A percentile compares a stretch with the other conserved stretches of the same genome.
phyloP scores from a whole-genome alignment of 768 basidiomycete genomes.

The Leucocoprinus sp. region DNA sequence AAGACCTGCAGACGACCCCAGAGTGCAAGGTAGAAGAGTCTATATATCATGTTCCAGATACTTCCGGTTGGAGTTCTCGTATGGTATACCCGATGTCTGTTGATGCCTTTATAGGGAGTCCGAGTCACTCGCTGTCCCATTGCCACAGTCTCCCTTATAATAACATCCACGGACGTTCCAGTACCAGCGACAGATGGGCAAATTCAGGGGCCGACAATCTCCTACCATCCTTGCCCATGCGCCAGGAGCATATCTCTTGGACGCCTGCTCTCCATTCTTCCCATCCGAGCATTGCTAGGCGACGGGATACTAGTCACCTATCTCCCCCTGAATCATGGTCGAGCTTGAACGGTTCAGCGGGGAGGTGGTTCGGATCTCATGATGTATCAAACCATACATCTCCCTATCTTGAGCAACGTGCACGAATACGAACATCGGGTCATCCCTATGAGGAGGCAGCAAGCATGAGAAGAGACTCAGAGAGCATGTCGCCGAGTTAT shows the following conservation, averaged over 20 bases:
- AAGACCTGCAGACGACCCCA: conserved; percentile 35
- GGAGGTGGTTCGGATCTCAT: conserved; percentile 10
- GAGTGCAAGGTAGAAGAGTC: conserved; percentile 44
- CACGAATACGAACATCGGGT: conserved; percentile 25
- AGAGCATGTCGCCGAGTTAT: conserved; percentile 18
- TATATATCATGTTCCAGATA: conserved; percentile 31
- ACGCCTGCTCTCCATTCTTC: conserved; percentile 5
- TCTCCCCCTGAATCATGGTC: conserved; percentile 7
- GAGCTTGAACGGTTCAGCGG: neutral
- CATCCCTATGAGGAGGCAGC: conserved; percentile 28
- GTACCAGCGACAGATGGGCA: conserved; percentile 14
- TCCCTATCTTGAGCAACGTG: conserved; percentile 25
- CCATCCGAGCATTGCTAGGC: conserved; percentile 7
- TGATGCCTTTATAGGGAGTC: conserved; percentile 26
- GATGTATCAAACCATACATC: conserved; percentile 3
- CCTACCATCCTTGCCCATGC: conserved; percentile 5
- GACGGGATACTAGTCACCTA: conserved; percentile 3
- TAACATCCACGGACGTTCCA: conserved; percentile 12
- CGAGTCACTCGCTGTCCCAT: conserved; percentile 22
- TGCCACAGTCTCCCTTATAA: conserved; percentile 5
- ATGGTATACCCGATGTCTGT: conserved; percentile 16
- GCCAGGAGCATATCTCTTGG: conserved; percentile 9
- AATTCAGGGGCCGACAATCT: conserved; percentile 6
- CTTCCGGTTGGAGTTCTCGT: conserved; percentile 17
- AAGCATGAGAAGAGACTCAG: conserved; percentile 24